These are phyloP conservation scores for Herpotrichia juniperi DNA, from an alignment of 2,329 filamentous ascomycete species.

Conservation along the genomic window DNA sequence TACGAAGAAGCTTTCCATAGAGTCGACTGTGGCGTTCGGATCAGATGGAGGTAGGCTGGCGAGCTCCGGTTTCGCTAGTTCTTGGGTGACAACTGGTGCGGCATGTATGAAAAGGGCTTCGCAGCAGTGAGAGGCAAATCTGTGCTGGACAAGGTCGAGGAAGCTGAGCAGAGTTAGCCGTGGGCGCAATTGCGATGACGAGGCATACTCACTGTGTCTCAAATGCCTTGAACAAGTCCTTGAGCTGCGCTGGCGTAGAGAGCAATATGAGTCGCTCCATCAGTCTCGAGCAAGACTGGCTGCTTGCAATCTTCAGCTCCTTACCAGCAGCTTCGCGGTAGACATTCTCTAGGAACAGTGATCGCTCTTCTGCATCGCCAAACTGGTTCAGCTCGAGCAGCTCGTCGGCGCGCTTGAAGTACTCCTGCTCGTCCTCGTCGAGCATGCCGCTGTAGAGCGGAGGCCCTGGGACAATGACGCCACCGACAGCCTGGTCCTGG, in stretches of 20 bases:
- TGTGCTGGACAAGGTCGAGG: slow-evolving; percentile 86
- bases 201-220: slow-evolving; percentile 66
- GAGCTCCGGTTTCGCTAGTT: slow-evolving; percentile 62
- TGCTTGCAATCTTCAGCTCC: slow-evolving; percentile 94
- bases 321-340: slow-evolving; percentile 88
- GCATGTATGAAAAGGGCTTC: slow-evolving; percentile 89
- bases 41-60: slow-evolving; percentile 51
- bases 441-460: slow-evolving; percentile 91
- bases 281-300: slow-evolving; percentile 90
- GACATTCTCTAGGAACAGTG: slow-evolving; percentile 72
- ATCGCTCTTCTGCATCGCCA: slow-evolving; percentile 67
- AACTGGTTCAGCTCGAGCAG: slow-evolving; percentile 91
- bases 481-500: slow-evolving; percentile 34
- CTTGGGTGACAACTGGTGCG: slow-evolving; percentile 77
- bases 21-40: slow-evolving; percentile 59
- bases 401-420: slow-evolving; percentile 89
- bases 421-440: slow-evolving; percentile 91
- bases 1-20: slow-evolving; percentile 86
- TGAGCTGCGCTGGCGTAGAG: slow-evolving; percentile 80
- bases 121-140: slow-evolving; percentile 96
- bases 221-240: slow-evolving; percentile 84
- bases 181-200: neutral
- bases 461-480: slow-evolving; percentile 54
- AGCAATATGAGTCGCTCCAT: slow-evolving; percentile 90
- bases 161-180: slow-evolving; percentile 59